Conservation (phyloP, 139 green algal genomes). For the Ulvella scutata region DNA sequence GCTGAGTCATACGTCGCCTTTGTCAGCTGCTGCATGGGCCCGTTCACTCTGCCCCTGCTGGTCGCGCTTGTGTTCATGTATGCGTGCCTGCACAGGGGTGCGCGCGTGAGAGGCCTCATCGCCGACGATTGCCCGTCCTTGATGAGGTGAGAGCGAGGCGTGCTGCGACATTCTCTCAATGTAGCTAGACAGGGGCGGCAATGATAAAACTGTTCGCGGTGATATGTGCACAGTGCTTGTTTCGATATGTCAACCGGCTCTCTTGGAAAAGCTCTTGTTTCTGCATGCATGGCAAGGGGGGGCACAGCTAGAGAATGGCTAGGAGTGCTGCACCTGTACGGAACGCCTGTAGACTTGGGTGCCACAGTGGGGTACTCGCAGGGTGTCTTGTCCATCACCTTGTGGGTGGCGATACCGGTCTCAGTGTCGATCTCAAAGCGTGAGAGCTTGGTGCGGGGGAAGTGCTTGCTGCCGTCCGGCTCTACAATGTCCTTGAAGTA, state of each 20-base stretch:
- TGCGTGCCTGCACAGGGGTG: too few species aligned
- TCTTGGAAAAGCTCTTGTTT: too few species aligned
- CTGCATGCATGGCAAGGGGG: too few species aligned
- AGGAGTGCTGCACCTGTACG: too few species aligned
- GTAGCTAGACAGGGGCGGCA: too few species aligned
- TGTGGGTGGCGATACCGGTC: constrained; percentile 1
- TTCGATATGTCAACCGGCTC: not conserved
- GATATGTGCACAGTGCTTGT: too few species aligned
- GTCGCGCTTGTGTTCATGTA: not conserved
- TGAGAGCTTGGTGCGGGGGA: constrained; percentile 14
- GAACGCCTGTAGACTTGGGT: constrained; percentile 9
- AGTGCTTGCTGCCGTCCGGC: constrained; percentile 14
- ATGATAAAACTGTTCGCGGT: too few species aligned
- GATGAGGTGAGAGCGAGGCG: too few species aligned
- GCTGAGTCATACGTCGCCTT: not conserved
- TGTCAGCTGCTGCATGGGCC: not conserved
- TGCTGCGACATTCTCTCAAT: too few species aligned
- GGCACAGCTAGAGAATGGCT: too few species aligned
- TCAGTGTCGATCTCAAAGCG: constrained; percentile 17
- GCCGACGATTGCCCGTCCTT: too few species aligned
- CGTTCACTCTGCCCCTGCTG: not conserved
- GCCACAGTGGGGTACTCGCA: constrained; percentile 18
- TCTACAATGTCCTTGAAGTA: constrained; percentile 25
- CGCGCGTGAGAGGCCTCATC: too few species aligned
- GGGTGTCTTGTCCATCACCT: constrained; percentile 3